Conservation (phyloP, 1,284 basidiomycete genomes). For the Gomphus bonarii region DNA sequence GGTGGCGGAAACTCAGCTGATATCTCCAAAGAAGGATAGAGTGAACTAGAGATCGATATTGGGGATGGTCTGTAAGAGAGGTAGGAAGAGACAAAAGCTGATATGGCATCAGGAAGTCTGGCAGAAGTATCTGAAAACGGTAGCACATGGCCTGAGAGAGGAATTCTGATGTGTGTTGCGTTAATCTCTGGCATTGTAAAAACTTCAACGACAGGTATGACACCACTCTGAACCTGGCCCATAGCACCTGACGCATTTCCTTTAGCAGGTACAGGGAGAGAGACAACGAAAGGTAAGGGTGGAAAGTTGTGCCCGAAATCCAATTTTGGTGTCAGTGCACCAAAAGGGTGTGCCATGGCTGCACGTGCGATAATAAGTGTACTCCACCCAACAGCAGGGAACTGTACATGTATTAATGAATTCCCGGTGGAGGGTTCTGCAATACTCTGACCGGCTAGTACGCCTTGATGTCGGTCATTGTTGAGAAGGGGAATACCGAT, state of each 20-base stretch:
- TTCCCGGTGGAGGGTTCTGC: not conserved
- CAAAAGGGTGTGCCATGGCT: conserved; percentile 3
- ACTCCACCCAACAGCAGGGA: not conserved
- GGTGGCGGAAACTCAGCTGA: conserved; percentile 54
- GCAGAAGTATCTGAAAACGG: conserved; percentile 37
- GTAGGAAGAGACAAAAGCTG: conserved; percentile 50
- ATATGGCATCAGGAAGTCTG: conserved; percentile 29
- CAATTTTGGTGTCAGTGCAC: not conserved
- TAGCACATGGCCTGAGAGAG: conserved; percentile 46
- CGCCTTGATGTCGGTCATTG: not conserved
- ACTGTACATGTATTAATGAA: not conserved
- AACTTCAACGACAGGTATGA: conserved; percentile 41
- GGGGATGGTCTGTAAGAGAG: conserved; percentile 44
- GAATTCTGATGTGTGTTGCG: conserved; percentile 56
- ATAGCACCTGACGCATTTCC: conserved; percentile 4
- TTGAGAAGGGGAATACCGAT: not conserved
- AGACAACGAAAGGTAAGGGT: conserved; percentile 49
- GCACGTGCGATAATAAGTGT: conserved; percentile 1
- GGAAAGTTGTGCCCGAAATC: conserved; percentile 27
- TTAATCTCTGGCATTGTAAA: conserved; percentile 41
- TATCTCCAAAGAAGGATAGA: conserved; percentile 37
- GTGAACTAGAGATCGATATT: conserved; percentile 45
- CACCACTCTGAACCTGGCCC: conserved; percentile 12
- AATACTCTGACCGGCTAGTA: not conserved
- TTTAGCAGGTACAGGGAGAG: conserved; percentile 27